These are phyloP conservation scores for Didymella pomorum DNA, from an alignment of 2,329 filamentous ascomycete genomes.

Conservation along the genomic window DNA sequence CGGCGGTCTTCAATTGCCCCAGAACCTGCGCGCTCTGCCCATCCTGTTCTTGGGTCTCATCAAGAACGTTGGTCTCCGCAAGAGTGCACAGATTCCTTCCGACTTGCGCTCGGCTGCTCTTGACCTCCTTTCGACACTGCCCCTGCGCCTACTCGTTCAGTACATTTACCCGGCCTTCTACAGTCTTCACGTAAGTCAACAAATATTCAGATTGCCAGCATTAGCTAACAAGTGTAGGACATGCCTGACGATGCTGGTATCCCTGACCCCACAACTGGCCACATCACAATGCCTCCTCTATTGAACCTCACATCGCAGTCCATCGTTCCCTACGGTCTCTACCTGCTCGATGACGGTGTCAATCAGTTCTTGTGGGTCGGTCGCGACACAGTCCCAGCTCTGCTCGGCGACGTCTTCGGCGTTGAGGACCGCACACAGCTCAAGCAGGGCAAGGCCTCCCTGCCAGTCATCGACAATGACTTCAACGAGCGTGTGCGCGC, in stretches of 20 bases:
- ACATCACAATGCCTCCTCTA: conserved; percentile 85
- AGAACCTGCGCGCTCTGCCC: conserved; percentile 87
- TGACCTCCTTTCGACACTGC: conserved; percentile 91
- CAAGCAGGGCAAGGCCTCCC: conserved; percentile 86
- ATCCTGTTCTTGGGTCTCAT: conserved; percentile 92
- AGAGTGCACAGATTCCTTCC: conserved; percentile 50
- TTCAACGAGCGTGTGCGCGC: conserved; percentile 90
- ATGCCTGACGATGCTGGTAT: conserved; percentile 94
- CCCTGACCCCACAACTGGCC: conserved; percentile 83
- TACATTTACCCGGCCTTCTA: conserved; percentile 71
- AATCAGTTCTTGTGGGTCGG: conserved; percentile 98
- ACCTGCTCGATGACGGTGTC: conserved; percentile 96
- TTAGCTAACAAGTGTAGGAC: conserved; percentile 76
- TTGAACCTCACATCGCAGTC: conserved; percentile 88
- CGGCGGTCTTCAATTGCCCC: conserved; percentile 89
- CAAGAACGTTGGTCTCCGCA: conserved; percentile 75
- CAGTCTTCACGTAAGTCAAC: conserved; percentile 38
- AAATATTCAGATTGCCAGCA: neutral
- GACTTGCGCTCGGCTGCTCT: conserved; percentile 93
- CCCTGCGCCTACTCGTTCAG: conserved; percentile 87
- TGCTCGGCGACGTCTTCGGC: conserved; percentile 90
- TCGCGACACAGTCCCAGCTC: conserved; percentile 87
- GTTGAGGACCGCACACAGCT: conserved; percentile 82
- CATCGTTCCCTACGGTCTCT: conserved; percentile 87
- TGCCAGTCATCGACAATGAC: conserved; percentile 91